phyloP scores from a whole-genome alignment of 2,329 filamentous ascomycete genomes.

The Paecilomyces dactylethromorphus region DNA sequence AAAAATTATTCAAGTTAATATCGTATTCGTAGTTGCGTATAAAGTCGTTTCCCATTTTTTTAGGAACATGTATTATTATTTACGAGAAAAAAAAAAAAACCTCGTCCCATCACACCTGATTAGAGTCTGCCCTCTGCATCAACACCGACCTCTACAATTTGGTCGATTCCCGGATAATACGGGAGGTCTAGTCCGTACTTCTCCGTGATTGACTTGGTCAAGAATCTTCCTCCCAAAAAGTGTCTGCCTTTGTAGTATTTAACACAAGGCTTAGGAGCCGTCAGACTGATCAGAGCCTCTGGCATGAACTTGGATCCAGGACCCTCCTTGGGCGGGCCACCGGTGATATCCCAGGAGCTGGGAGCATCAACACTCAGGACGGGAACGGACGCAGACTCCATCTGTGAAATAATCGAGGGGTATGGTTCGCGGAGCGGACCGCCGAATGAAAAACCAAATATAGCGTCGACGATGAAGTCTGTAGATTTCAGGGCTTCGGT shows the following conservation, averaged over 20 bases:
- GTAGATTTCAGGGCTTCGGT: slow-evolving; percentile 56
- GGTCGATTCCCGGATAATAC: slow-evolving; percentile 77
- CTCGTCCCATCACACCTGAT: neutral
- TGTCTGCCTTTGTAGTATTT: slow-evolving; percentile 80
- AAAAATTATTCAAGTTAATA: neutral
- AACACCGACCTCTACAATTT: slow-evolving; percentile 68
- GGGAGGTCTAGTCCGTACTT: slow-evolving; percentile 85
- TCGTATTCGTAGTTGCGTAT: neutral
- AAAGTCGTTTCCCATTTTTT: neutral
- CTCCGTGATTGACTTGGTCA: slow-evolving; percentile 67
- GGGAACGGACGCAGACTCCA: slow-evolving; percentile 66
- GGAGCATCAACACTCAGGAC: slow-evolving; percentile 89
- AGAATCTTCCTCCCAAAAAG: slow-evolving; percentile 87
- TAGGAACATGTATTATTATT: neutral
- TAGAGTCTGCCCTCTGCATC: slow-evolving; percentile 30
- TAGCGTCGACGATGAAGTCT: slow-evolving; percentile 83
- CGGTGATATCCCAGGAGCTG: slow-evolving; percentile 89
- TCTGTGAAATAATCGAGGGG: slow-evolving; percentile 66
- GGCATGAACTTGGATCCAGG: slow-evolving; percentile 78
- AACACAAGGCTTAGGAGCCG: slow-evolving; percentile 85
- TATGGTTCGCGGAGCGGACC: slow-evolving; percentile 93
- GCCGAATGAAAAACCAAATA: slow-evolving; percentile 93
- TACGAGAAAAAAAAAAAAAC: neutral
- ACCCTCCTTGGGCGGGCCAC: slow-evolving; percentile 70
- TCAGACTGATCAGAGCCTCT: slow-evolving; percentile 73